Conservation (phyloP, 805 yeast genomes). For the Maudiozyma saulgeensis region DNA sequence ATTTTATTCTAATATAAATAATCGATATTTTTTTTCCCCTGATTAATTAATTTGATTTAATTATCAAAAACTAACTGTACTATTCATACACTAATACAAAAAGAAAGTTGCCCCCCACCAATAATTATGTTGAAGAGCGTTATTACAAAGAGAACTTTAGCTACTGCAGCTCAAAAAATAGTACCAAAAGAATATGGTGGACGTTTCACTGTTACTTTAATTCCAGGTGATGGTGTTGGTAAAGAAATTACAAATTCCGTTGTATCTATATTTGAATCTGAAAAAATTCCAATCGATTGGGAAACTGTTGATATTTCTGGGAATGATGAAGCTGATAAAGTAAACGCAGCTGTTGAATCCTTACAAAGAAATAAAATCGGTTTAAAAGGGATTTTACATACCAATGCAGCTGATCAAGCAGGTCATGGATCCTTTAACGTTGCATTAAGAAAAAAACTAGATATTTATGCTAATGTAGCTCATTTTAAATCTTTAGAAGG, state of each 20-base stretch:
- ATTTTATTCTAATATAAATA: too few relatives aligned
- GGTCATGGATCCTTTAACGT: slow-evolving; percentile 84
- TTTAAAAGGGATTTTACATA: slow-evolving; percentile 89
- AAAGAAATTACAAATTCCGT: slow-evolving; percentile 92
- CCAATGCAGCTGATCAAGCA: slow-evolving; percentile 73
- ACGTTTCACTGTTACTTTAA: slow-evolving; percentile 82
- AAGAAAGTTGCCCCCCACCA: too few relatives aligned
- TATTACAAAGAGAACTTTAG: slow-evolving; percentile 33
- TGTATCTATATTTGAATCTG: slow-evolving; percentile 75
- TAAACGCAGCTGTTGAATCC: slow-evolving; percentile 79
- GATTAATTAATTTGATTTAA: too few relatives aligned
- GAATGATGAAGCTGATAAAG: slow-evolving; percentile 45
- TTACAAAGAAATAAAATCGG: slow-evolving; percentile 95
- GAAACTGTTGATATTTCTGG: slow-evolving; percentile 70
- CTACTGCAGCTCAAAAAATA: slow-evolving; percentile 52
- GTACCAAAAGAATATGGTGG: slow-evolving; percentile 93
- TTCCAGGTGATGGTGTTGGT: slow-evolving; percentile 98
- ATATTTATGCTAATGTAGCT: slow-evolving; percentile 91
- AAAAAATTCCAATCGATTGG: slow-evolving; percentile 88
- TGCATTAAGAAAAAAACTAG: slow-evolving; percentile 91
- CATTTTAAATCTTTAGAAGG: slow-evolving; percentile 90
- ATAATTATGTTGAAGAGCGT: slow-evolving; percentile 26
- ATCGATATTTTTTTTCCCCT: too few relatives aligned
- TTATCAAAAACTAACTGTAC: too few relatives aligned
- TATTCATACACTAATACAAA: too few relatives aligned